These are phyloP conservation scores for Coffea canephora DNA, from an alignment of 257 asterid species.

Conservation along the genomic window DNA sequence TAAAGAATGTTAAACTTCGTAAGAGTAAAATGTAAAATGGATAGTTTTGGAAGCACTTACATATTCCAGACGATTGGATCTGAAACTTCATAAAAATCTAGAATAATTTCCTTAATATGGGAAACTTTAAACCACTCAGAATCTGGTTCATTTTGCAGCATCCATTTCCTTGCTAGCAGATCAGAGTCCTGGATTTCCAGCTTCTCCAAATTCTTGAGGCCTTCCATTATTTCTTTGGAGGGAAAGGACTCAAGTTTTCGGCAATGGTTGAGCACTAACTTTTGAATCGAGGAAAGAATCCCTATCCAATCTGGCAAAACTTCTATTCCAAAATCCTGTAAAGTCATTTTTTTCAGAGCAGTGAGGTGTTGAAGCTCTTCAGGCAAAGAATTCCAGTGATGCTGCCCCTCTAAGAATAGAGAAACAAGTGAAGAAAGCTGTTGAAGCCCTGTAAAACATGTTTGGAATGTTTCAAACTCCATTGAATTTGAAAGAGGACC, in stretches of 20 bases:
- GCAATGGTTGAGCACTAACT: background rate
- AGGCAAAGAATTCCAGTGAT: conserved; percentile 17
- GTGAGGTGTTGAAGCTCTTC: conserved; percentile 19
- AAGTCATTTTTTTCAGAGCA: background rate
- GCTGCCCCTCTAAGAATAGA: background rate
- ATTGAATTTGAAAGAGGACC: conserved; percentile 10
- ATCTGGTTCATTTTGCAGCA: background rate
- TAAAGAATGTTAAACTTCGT: background rate
- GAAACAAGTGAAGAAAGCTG: background rate
- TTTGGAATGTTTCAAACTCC: conserved; percentile 4
- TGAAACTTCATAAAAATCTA: background rate
- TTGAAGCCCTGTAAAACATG: background rate
- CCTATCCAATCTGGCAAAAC: conserved; percentile 25
- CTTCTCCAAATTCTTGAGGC: conserved; percentile 1
- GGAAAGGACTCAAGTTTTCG: conserved; percentile 8
- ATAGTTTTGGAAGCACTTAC: background rate
- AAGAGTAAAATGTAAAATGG: background rate
- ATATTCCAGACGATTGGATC: background rate
- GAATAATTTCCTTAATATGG: background rate
- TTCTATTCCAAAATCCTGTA: conserved; percentile 13
- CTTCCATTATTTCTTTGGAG: conserved; percentile 10
- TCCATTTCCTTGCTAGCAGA: background rate
- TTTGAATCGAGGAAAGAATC: conserved; percentile 16
- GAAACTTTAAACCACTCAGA: conserved; percentile 1
- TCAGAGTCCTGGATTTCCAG: background rate